A percentile compares a stretch with the other conserved stretches of the same genome.
These are phyloP conservation scores for Reutealis trisperma DNA, from an alignment of 345 rosid species.

Conservation along the genomic window DNA sequence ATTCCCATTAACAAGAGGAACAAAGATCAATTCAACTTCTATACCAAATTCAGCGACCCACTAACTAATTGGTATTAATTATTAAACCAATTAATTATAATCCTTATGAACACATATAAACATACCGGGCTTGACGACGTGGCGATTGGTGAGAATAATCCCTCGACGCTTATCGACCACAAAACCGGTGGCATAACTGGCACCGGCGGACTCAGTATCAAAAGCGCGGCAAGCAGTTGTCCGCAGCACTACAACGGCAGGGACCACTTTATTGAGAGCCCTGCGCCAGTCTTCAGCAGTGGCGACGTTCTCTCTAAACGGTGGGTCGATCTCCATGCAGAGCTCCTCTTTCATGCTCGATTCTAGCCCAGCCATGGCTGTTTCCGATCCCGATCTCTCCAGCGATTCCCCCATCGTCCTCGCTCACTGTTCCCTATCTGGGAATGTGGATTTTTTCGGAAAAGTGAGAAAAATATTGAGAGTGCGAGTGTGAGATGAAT, in stretches of 20 bases:
- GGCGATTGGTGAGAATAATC: constrained; percentile 93
- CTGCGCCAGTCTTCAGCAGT: constrained; percentile 93
- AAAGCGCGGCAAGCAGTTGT: constrained; percentile 91
- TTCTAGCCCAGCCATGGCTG: constrained; percentile 42
- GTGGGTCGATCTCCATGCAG: constrained; percentile 70
- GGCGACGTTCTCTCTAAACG: constrained; percentile 55
- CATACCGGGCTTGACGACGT: constrained; percentile 85
- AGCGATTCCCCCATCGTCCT: constrained; percentile 20
- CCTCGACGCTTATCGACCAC: constrained; percentile 90
- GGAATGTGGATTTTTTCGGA: neutral
- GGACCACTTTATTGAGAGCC: constrained; percentile 75
- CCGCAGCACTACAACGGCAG: constrained; percentile 88
- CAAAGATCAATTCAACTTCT: neutral
- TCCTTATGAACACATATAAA: neutral
- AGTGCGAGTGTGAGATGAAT: neutral
- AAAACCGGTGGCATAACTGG: constrained; percentile 93
- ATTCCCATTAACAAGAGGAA: neutral
- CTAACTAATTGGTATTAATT: neutral
- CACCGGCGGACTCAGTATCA: constrained; percentile 83
- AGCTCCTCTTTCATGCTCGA: constrained; percentile 57
- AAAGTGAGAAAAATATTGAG: neutral
- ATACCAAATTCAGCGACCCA: too few species aligned
- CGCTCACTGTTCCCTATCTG: neutral
- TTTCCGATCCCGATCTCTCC: constrained; percentile 55
- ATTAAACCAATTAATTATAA: neutral